These are phyloP conservation scores for Leccinum longicurvipes DNA, from an alignment of 768 basidiomycete genomes.

Conservation along the genomic window DNA sequence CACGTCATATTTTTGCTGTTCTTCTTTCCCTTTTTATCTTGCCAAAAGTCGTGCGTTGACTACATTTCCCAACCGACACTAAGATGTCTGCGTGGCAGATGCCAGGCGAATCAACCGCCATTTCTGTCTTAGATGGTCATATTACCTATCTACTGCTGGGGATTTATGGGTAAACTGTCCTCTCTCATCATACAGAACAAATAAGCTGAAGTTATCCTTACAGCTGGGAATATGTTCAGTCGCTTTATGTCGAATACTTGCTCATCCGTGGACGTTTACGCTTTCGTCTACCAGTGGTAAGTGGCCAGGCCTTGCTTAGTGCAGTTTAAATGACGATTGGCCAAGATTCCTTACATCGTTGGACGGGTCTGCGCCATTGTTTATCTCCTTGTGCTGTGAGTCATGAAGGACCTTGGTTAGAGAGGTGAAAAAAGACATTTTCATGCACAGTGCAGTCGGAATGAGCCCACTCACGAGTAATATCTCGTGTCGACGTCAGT, in stretches of 20 bases:
- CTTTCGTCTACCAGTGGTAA: constrained; percentile 22
- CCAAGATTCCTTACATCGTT: constrained; percentile 21
- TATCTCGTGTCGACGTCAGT: constrained; percentile 15
- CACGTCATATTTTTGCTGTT: not conserved
- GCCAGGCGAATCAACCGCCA: not conserved
- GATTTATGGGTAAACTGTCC: constrained; percentile 16
- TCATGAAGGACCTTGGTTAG: not conserved
- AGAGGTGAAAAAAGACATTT: not conserved
- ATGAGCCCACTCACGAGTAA: not conserved
- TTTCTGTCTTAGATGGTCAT: not conserved
- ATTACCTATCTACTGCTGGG: constrained; percentile 14
- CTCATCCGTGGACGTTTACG: constrained; percentile 12
- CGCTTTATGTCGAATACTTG: constrained; percentile 14
- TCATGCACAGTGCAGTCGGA: constrained; percentile 1
- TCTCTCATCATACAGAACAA: not conserved
- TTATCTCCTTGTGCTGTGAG: constrained; percentile 14
- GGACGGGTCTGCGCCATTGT: constrained; percentile 13
- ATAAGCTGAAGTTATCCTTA: not conserved
- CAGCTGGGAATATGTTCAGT: constrained; percentile 25
- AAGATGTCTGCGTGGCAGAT: constrained; percentile 3
- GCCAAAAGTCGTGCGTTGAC: not conserved
- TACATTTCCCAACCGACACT: not conserved
- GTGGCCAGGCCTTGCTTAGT: not conserved
- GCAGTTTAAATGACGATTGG: not conserved
- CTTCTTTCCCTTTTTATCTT: not conserved